Evolutionary conservation across 352 stramenopile species (phyloP).

Genomic region (Phytopythium cucurbitacearum): DNA sequence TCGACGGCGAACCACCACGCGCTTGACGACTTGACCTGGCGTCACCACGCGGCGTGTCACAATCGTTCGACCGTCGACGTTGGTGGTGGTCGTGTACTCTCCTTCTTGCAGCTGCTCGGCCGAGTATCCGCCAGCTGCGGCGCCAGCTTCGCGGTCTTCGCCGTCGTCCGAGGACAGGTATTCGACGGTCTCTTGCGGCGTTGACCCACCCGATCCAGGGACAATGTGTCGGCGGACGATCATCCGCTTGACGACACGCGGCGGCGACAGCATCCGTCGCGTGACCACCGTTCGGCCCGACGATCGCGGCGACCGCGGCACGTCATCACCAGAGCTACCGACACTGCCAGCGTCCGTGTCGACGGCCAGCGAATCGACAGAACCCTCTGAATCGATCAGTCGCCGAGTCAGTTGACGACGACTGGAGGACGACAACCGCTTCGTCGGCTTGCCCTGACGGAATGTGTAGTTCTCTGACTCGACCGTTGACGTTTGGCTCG

Average conservation of each 20-base stretch:
- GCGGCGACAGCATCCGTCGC: slow-evolving; percentile 8
- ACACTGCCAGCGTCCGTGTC: slow-evolving; percentile 2
- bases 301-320: slow-evolving; percentile 13
- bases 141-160: neutral
- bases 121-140: too few species aligned
- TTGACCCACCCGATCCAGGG: slow-evolving; percentile 6
- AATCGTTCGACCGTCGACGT: neutral
- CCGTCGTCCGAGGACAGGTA: slow-evolving; percentile 15
- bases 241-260: slow-evolving; percentile 5
- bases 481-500: too few species aligned
- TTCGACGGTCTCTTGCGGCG: slow-evolving; percentile 11
- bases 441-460: slow-evolving; percentile 13
- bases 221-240: slow-evolving; percentile 12
- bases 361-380: slow-evolving; percentile 1
- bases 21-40: too few species aligned
- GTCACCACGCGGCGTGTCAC: too few species aligned
- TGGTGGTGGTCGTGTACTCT: neutral
- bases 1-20: too few species aligned
- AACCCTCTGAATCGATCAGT: slow-evolving; percentile 8
- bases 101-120: too few species aligned
- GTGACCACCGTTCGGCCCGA: slow-evolving; percentile 3
- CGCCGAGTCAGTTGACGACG: slow-evolving; percentile 17
- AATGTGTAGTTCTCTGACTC: neutral
- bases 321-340: slow-evolving; percentile 2
- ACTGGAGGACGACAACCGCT: slow-evolving; percentile 28